Conservation (phyloP, 805 yeast genomes). For the Tetrapisispora pingtungensis region DNA sequence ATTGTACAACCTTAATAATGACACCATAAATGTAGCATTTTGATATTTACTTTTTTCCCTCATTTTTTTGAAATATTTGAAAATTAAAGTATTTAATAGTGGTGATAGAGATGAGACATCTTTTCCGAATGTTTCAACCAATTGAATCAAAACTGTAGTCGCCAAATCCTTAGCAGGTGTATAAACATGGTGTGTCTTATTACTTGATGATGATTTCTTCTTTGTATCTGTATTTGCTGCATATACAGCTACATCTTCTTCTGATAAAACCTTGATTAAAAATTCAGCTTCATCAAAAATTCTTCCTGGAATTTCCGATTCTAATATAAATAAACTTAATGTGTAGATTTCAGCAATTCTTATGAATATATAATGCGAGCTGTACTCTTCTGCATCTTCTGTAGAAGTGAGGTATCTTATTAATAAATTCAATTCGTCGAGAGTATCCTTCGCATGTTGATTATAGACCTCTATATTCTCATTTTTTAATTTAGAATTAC, state of each 20-base stretch:
- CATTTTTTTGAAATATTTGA: constrained; percentile 30
- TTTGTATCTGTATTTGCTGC: constrained; percentile 8
- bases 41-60: constrained; percentile 24
- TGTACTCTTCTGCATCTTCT: constrained; percentile 9
- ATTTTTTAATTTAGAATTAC: background rate
- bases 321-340: constrained; percentile 8
- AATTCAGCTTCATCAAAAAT: constrained; percentile 24
- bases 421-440: constrained; percentile 9
- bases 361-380: constrained; percentile 17
- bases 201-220: constrained; percentile 9
- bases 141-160: constrained; percentile 19
- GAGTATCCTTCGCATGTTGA: background rate
- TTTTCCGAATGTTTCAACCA: constrained; percentile 28
- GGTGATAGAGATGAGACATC: constrained; percentile 30
- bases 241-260: constrained; percentile 17
- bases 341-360: constrained; percentile 17
- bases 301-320: constrained; percentile 13
- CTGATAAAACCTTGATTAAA: constrained; percentile 19
- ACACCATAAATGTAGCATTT: constrained; percentile 25
- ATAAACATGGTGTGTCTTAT: constrained; percentile 14
- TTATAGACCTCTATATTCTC: constrained; percentile 3
- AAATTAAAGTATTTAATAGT: constrained; percentile 19
- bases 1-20: constrained; percentile 16
- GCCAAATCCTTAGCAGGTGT: constrained; percentile 25
- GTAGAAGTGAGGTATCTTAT: constrained; percentile 7